These are phyloP conservation scores for Avena eriantha DNA, from an alignment of 176 grass and related monocot genomes.

Conservation along the genomic window DNA sequence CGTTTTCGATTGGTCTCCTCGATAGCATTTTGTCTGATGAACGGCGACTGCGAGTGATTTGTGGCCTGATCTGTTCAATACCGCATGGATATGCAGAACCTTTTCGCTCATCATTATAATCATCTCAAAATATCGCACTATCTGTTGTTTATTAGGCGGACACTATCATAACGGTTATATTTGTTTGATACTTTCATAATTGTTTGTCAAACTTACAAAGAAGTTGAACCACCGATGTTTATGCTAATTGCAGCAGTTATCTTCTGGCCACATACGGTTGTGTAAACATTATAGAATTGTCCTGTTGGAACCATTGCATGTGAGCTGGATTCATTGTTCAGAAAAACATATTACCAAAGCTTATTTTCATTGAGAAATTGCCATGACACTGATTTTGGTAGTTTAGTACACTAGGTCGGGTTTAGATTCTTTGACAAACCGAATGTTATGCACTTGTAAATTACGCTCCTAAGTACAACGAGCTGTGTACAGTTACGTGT, in stretches of 20 bases:
- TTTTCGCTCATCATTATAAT: background rate
- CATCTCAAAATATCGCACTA: too few relatives aligned
- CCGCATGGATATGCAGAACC: background rate
- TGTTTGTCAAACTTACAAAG: constrained; percentile 5
- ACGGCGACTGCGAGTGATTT: background rate
- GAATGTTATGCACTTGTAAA: constrained; percentile 10
- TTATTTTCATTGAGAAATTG: constrained; percentile 24
- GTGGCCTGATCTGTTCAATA: background rate
- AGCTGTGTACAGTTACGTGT: background rate
- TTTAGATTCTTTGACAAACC: constrained; percentile 1
- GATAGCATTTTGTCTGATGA: too few relatives aligned
- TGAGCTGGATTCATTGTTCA: constrained; percentile 25
- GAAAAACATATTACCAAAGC: background rate
- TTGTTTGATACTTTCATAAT: background rate
- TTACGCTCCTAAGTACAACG: constrained; percentile 8
- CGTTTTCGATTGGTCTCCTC: background rate
- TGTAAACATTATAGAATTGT: constrained; percentile 12
- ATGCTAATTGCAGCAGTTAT: constrained; percentile 7
- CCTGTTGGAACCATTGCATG: background rate
- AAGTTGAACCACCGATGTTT: background rate
- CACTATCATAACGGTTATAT: background rate
- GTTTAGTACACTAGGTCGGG: background rate
- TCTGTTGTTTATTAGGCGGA: background rate
- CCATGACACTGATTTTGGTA: background rate
- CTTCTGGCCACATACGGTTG: background rate